Percentiles rank a stretch among this genome's conserved stretches.
Conservation (phyloP, 805 yeast species). For the Ogataea angusta region DNA sequence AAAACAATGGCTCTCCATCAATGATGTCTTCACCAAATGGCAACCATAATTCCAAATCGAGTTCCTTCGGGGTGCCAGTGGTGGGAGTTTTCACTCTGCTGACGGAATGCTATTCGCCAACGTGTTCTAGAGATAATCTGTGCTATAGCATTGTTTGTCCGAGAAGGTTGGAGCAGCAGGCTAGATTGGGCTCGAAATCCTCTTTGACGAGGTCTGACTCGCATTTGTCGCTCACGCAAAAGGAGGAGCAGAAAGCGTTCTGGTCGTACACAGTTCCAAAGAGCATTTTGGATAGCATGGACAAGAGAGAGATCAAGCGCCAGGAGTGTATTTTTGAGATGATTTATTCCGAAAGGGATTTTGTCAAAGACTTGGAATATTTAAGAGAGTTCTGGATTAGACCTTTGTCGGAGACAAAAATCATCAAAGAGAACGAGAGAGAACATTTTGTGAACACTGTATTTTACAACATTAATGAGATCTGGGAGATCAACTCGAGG, state of each 20-base stretch:
- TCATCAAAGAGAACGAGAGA: conserved; percentile 83
- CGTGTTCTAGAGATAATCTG: conserved; percentile 82
- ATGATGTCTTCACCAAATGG: conserved; percentile 18
- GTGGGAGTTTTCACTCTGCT: conserved; percentile 91
- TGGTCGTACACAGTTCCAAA: conserved; percentile 94
- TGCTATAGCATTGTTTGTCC: conserved; percentile 98
- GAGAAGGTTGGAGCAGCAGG: conserved; percentile 91
- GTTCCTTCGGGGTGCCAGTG: conserved; percentile 36
- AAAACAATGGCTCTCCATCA: conserved; percentile 16
- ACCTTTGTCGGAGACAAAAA: conserved; percentile 81
- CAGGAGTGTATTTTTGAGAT: conserved; percentile 95
- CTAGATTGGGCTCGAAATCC: conserved; percentile 82
- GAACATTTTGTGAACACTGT: conserved; percentile 91
- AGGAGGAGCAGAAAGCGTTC: conserved; percentile 75
- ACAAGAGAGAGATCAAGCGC: conserved; percentile 82
- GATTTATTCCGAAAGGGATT: conserved; percentile 89
- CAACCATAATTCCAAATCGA: conserved; percentile 1
- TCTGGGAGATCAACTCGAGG: conserved; percentile 75
- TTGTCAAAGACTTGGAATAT: conserved; percentile 91
- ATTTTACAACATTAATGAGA: conserved; percentile 84
- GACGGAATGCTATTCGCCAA: conserved; percentile 95
- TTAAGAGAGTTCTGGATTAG: conserved; percentile 91
- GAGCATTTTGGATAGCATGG: conserved; percentile 70
- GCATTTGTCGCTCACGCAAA: conserved; percentile 65
- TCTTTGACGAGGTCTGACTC: conserved; percentile 75